Conservation (phyloP, 441 rosid genomes). For the Kokia cookei region DNA sequence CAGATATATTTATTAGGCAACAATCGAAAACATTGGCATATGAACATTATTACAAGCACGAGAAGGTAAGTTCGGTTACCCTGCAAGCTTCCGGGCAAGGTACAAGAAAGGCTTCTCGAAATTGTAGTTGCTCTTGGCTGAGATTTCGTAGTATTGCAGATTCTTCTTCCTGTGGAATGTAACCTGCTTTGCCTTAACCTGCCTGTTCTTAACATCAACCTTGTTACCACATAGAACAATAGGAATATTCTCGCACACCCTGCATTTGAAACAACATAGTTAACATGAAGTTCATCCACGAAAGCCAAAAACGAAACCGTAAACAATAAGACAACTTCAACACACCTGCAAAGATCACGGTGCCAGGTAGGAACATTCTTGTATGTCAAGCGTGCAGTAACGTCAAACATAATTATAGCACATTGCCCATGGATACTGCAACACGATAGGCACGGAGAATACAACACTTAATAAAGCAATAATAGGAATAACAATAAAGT, state of each 20-base stretch:
- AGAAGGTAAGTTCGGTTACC: slow-evolving; percentile 23
- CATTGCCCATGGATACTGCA: slow-evolving; percentile 92
- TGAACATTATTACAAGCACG: too few species aligned
- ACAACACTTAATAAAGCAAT: background rate
- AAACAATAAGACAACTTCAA: background rate
- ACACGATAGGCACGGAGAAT: background rate
- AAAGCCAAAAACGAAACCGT: background rate
- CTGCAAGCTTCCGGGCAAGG: slow-evolving; percentile 89
- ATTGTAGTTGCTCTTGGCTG: slow-evolving; percentile 87
- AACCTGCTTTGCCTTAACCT: slow-evolving; percentile 93
- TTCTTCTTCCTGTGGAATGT: slow-evolving; percentile 90
- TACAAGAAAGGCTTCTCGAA: slow-evolving; percentile 90
- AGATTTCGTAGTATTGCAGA: slow-evolving; percentile 80
- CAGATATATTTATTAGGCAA: background rate
- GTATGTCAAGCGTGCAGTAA: slow-evolving; percentile 76
- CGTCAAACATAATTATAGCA: slow-evolving; percentile 91
- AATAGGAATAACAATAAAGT: background rate
- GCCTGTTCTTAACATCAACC: slow-evolving; percentile 88
- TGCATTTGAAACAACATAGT: slow-evolving; percentile 8
- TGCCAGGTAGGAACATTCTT: slow-evolving; percentile 95
- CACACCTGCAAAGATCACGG: slow-evolving; percentile 78
- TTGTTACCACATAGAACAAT: slow-evolving; percentile 83
- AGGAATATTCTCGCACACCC: slow-evolving; percentile 85
- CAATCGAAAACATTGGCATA: background rate
- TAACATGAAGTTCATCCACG: background rate